Percentiles rank a stretch among this genome's conserved stretches.
Evolutionary conservation across 73 alveolate genomes (phyloP).

Genomic region (Stentor roeselii): DNA sequence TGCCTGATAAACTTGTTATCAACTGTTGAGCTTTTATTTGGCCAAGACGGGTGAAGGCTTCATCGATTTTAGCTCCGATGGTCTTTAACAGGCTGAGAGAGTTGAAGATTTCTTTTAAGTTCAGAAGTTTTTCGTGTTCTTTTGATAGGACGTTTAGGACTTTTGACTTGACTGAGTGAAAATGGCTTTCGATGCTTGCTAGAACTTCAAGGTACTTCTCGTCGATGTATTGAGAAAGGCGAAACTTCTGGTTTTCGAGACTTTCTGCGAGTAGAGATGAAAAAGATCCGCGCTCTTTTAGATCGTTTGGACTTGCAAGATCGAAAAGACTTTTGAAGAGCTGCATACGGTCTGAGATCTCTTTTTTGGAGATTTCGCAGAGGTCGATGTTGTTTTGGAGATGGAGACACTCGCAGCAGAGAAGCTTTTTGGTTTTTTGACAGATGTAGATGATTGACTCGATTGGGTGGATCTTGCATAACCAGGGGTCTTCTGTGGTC

Average conservation of each 20-base stretch:
- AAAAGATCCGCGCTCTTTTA: not conserved
- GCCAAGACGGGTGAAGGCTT: not conserved
- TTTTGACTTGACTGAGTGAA: not conserved
- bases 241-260: not conserved
- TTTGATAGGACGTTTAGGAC: not conserved
- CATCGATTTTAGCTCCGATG: not conserved
- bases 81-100: not conserved
- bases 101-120: not conserved
- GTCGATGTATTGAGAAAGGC: not conserved
- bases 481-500: constrained; percentile 12
- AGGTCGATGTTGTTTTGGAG: not conserved
- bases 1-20: not conserved
- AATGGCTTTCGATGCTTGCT: not conserved
- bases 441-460: not conserved
- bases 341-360: not conserved
- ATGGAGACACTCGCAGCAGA: constrained; percentile 1
- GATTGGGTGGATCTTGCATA: constrained; percentile 5
- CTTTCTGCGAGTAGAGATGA: not conserved
- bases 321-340: not conserved
- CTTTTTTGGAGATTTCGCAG: not conserved
- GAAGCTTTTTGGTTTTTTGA: constrained; percentile 5
- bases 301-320: not conserved
- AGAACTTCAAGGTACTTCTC: not conserved
- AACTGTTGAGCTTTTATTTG: not conserved
- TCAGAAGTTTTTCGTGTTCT: not conserved